Evolutionary conservation across 345 rosid genomes (phyloP).

Genomic region (Gossypium ekmanianum): DNA sequence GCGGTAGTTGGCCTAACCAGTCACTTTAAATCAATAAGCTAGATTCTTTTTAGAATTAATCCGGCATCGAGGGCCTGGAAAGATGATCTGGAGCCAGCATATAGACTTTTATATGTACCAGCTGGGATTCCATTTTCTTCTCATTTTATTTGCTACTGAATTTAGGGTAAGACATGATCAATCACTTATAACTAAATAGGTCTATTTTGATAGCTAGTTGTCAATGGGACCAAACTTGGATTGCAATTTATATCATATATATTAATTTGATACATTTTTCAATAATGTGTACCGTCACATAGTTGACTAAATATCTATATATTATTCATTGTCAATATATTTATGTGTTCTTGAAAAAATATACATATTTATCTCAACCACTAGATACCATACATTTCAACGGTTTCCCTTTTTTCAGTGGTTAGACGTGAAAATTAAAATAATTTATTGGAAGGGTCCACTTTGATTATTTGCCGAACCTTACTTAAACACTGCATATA

Average conservation of each 20-base stretch:
- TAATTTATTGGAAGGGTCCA: background rate
- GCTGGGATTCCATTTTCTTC: background rate
- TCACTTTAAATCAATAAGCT: background rate
- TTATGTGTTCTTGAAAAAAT: too few species aligned
- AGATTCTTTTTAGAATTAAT: background rate
- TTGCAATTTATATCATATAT: too few species aligned
- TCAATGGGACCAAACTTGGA: too few species aligned
- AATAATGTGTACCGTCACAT: too few species aligned
- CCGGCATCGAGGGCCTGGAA: background rate
- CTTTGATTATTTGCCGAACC: background rate
- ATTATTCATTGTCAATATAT: too few species aligned
- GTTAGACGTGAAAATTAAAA: background rate
- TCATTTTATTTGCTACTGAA: too few species aligned
- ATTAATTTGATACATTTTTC: too few species aligned
- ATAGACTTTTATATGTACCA: too few species aligned
- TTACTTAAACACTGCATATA: background rate
- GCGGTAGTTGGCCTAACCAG: background rate
- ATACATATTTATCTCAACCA: background rate
- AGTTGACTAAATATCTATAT: too few species aligned
- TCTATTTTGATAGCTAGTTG: background rate
- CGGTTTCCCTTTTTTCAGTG: background rate
- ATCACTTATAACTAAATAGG: background rate
- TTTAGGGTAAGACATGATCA: background rate
- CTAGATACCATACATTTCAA: background rate
- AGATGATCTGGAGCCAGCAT: background rate